Conservation (phyloP, 495 filamentous ascomycete species). For the Trichoderma asperelloides region DNA sequence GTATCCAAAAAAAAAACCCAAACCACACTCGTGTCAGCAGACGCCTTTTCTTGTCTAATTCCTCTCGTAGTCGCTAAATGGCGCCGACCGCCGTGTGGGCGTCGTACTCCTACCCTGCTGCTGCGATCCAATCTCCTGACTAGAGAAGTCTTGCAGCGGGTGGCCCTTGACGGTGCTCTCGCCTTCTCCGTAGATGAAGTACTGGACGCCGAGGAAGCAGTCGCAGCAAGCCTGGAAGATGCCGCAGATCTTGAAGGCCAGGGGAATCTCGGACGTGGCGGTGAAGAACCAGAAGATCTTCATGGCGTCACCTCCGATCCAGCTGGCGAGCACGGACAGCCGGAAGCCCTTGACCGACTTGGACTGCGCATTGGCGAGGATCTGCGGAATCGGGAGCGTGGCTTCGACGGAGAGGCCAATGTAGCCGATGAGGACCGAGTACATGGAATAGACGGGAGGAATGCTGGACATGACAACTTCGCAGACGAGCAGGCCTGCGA, state of each 20-base stretch:
- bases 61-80: constrained; percentile 19
- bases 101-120: constrained; percentile 21
- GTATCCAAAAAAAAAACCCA: too few relatives aligned
- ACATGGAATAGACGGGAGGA: constrained; percentile 43
- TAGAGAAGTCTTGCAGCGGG: neutral
- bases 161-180: neutral
- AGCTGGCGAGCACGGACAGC: constrained; percentile 72
- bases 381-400: constrained; percentile 80
- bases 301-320: constrained; percentile 87
- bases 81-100: constrained; percentile 29
- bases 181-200: constrained; percentile 67
- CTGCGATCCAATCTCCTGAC: neutral
- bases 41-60: neutral
- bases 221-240: constrained; percentile 88
- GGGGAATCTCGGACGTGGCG: constrained; percentile 62
- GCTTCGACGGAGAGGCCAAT: constrained; percentile 86
- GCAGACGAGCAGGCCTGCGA: constrained; percentile 52
- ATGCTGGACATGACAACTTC: constrained; percentile 65
- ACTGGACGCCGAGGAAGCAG: constrained; percentile 73
- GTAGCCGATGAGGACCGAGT: constrained; percentile 67
- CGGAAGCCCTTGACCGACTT: constrained; percentile 86
- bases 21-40: neutral
- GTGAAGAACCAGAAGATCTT: constrained; percentile 93
- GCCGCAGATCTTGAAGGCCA: constrained; percentile 85
- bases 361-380: constrained; percentile 67